Conservation (phyloP, 2,329 filamentous ascomycete species). For the Aspergillus carbonarius region DNA sequence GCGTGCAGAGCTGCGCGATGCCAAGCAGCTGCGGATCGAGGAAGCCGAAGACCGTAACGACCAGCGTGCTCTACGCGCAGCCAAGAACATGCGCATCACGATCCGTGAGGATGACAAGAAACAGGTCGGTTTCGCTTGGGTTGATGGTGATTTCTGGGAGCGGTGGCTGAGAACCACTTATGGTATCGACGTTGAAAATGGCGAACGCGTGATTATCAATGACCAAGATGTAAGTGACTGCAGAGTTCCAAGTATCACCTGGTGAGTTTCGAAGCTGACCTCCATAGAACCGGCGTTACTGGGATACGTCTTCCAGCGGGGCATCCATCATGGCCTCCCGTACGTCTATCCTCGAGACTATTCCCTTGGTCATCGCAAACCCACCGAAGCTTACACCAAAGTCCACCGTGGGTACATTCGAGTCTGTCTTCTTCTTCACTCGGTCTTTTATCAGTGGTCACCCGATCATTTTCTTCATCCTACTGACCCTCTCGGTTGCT, state of each 20-base stretch:
- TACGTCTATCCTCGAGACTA: constrained; percentile 85
- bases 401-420: constrained; percentile 49
- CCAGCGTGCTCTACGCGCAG: constrained; percentile 77
- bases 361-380: constrained; percentile 51
- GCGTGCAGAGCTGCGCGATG: constrained; percentile 86
- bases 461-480: constrained; percentile 43
- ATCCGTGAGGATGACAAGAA: constrained; percentile 85
- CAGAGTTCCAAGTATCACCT: neutral
- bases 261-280: constrained; percentile 27
- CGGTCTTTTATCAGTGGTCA: constrained; percentile 45
- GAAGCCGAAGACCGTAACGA: constrained; percentile 93
- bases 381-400: constrained; percentile 51
- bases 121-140: constrained; percentile 93
- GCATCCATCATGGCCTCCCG: constrained; percentile 87
- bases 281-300: constrained; percentile 80
- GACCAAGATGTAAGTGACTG: constrained; percentile 80
- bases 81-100: constrained; percentile 87
- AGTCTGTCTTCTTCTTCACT: constrained; percentile 48
- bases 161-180: constrained; percentile 95
- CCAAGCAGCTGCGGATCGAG: constrained; percentile 92
- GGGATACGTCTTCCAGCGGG: constrained; percentile 87
- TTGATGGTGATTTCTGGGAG: constrained; percentile 96
- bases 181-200: constrained; percentile 79
- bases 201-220: constrained; percentile 92
- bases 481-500: constrained; percentile 38